These are phyloP conservation scores for Omphalea diandra DNA, from an alignment of 441 rosid species.

Conservation along the genomic window DNA sequence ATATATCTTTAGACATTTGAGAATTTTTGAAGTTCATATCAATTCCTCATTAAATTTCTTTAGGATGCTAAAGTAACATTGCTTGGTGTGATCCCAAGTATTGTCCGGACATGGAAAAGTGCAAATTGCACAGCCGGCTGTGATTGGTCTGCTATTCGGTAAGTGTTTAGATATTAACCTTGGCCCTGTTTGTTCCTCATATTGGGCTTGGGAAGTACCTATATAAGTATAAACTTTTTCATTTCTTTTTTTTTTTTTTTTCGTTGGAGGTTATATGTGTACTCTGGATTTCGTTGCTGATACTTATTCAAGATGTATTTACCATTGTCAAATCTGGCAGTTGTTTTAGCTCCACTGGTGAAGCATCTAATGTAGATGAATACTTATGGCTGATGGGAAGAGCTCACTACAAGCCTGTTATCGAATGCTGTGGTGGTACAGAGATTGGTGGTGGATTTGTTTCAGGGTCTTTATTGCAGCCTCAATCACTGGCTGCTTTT, in stretches of 20 bases:
- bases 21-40: constrained; percentile 4
- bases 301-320: constrained; percentile 25
- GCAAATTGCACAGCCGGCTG: constrained; percentile 57
- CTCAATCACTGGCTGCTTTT: constrained; percentile 89
- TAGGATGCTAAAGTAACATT: constrained; percentile 90
- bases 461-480: constrained; percentile 79
- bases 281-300: neutral
- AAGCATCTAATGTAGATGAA: constrained; percentile 92
- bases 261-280: neutral
- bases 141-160: constrained; percentile 95
- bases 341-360: constrained; percentile 93
- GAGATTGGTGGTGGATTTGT: constrained; percentile 90
- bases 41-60: constrained; percentile 24
- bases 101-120: constrained; percentile 87
- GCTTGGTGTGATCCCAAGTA: constrained; percentile 97
- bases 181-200: constrained; percentile 18
- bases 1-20: neutral
- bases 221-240: neutral
- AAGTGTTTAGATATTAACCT: constrained; percentile 27
- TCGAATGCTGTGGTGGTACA: constrained; percentile 95
- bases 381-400: constrained; percentile 95
- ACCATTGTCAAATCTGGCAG: constrained; percentile 41
- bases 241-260: neutral
- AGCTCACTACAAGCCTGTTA: constrained; percentile 80
- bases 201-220: neutral